Conservation (phyloP, 148 eudicot genomes). For the Gaultheria prostrata region DNA sequence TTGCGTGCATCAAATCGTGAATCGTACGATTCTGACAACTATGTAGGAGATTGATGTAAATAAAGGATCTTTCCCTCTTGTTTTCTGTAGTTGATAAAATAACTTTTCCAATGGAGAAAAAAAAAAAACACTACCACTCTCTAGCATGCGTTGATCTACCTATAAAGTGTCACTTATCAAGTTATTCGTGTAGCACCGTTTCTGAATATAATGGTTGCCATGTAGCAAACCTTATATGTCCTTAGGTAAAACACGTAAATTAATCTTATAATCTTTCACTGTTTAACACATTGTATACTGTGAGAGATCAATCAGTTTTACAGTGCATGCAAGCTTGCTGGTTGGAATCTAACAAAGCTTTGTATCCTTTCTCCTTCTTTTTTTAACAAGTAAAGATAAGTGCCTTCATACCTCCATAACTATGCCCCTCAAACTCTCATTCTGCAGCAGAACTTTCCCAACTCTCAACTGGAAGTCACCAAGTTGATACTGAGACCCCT, state of each 20-base stretch:
- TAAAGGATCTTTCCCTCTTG: too few relatives aligned
- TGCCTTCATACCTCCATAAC: constrained; percentile 76
- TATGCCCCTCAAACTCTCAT: constrained; percentile 88
- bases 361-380: background rate
- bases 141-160: background rate
- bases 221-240: background rate
- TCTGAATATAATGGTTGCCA: background rate
- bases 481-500: constrained; percentile 83
- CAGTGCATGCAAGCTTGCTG: background rate
- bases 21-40: too few relatives aligned
- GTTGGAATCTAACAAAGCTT: constrained; percentile 8
- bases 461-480: constrained; percentile 97
- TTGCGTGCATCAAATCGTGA: too few relatives aligned
- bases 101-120: too few relatives aligned
- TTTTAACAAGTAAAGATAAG: background rate
- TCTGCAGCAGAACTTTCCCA: constrained; percentile 73
- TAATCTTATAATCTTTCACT: too few relatives aligned
- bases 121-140: too few relatives aligned
- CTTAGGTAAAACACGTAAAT: background rate
- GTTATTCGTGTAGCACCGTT: too few relatives aligned
- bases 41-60: too few relatives aligned
- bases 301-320: background rate
- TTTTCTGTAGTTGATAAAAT: too few relatives aligned
- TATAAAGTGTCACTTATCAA: background rate
- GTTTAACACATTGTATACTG: too few relatives aligned